These are phyloP conservation scores for Kluyveromyces aestuarii DNA, from an alignment of 805 yeast species.

Conservation along the genomic window DNA sequence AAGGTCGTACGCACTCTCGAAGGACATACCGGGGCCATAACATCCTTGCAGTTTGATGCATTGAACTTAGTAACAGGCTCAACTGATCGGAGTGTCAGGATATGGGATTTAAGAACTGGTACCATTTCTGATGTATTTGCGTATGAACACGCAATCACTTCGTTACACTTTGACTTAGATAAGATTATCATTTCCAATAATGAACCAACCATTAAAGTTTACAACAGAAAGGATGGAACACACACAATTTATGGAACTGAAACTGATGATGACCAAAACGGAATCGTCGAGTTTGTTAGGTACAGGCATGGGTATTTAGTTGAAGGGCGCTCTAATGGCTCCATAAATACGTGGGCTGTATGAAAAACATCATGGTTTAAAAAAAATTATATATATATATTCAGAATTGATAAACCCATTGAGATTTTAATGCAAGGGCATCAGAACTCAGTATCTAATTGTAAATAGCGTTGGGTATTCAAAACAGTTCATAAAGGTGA, in stretches of 20 bases:
- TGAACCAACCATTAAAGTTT: conserved; percentile 43
- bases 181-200: conserved; percentile 46
- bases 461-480: too few species aligned
- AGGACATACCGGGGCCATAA: conserved; percentile 65
- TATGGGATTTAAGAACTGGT: conserved; percentile 71
- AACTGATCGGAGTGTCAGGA: conserved; percentile 50
- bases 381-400: too few species aligned
- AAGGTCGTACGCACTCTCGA: conserved; percentile 50
- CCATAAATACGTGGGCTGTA: conserved; percentile 56
- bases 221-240: conserved; percentile 44
- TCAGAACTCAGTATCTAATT: too few species aligned
- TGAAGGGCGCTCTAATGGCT: conserved; percentile 55
- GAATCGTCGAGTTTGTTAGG: conserved; percentile 33
- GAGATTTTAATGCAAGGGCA: too few species aligned
- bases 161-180: conserved; percentile 50
- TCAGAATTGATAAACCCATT: too few species aligned
- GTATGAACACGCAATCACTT: conserved; percentile 45
- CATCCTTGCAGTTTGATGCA: conserved; percentile 63
- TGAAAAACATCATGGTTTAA: conserved; percentile 7
- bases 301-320: conserved; percentile 58
- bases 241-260: conserved; percentile 48
- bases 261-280: conserved; percentile 21
- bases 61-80: conserved; percentile 54
- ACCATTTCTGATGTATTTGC: conserved; percentile 52
- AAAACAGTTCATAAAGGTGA: too few species aligned